Percentiles rank a stretch among this genome's conserved stretches.
Conservation (phyloP, 495 filamentous ascomycete species). For the Lophium mytilinum region DNA sequence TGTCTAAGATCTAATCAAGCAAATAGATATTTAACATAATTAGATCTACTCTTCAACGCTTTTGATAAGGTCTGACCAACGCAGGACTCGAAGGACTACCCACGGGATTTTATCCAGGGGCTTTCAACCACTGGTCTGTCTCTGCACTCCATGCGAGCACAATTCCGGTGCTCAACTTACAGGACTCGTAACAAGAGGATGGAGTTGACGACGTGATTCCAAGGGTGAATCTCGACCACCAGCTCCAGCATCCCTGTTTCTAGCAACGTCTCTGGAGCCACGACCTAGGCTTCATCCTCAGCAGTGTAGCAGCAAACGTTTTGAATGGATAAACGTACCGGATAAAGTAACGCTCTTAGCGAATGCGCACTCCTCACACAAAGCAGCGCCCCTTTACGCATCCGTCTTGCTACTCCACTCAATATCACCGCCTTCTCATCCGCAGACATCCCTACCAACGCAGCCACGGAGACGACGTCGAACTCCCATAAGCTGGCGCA, state of each 20-base stretch:
- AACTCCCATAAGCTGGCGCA: conserved; percentile 23
- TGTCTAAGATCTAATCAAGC: too few species aligned
- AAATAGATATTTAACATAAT: too few species aligned
- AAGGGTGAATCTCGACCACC: conserved; percentile 36
- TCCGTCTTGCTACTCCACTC: conserved; percentile 24
- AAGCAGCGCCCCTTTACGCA: conserved; percentile 35
- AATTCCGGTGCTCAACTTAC: neutral
- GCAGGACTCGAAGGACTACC: too few species aligned
- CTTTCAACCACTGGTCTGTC: too few species aligned
- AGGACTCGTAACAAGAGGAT: conserved; percentile 33
- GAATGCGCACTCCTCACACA: conserved; percentile 37
- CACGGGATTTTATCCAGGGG: too few species aligned
- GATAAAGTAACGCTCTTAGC: conserved; percentile 40
- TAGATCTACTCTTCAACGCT: too few species aligned
- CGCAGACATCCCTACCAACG: conserved; percentile 37
- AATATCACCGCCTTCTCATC: conserved; percentile 34
- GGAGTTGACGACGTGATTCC: conserved; percentile 40
- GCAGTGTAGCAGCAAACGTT: neutral
- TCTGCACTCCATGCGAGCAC: too few species aligned
- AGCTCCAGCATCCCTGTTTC: conserved; percentile 25
- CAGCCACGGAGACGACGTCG: conserved; percentile 42
- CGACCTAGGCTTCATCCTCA: conserved; percentile 12
- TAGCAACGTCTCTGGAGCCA: conserved; percentile 20
- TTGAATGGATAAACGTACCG: conserved; percentile 24
- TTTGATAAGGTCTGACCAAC: too few species aligned